These are phyloP conservation scores for Tolypocladium inflatum DNA, from an alignment of 2,329 filamentous ascomycete genomes.

Conservation along the genomic window DNA sequence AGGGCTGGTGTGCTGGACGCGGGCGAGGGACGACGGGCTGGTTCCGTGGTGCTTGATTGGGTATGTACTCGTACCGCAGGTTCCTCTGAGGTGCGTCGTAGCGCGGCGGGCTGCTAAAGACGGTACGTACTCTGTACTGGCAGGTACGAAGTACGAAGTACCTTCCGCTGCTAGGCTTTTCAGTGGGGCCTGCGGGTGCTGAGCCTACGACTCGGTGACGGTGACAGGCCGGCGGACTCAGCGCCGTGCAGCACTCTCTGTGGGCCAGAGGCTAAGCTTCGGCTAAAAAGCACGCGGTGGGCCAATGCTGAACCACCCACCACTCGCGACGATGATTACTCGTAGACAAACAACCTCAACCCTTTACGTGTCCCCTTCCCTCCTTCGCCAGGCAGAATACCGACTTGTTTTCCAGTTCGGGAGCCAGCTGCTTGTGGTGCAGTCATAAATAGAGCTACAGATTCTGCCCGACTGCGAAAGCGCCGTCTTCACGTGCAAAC, in stretches of 20 bases:
- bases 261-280: background rate
- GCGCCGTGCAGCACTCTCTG: background rate
- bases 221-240: background rate
- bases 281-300: background rate
- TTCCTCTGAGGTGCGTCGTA: background rate
- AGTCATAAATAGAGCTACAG: no score
- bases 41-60: conserved; percentile 1
- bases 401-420: background rate
- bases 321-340: background rate
- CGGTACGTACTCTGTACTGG: background rate
- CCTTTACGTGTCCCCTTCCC: background rate
- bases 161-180: background rate
- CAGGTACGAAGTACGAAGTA: background rate
- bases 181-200: background rate
- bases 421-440: background rate
- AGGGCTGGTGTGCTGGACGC: conserved; percentile 4
- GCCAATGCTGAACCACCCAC: background rate
- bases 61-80: background rate
- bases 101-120: background rate
- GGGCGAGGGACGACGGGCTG: conserved; percentile 1
- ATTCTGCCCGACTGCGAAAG: background rate
- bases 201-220: background rate
- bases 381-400: background rate
- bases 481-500: background rate
- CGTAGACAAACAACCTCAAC: background rate